These are phyloP conservation scores for Ceratobasidium sp. DNA, from an alignment of 1,284 basidiomycete species.

Conservation along the genomic window DNA sequence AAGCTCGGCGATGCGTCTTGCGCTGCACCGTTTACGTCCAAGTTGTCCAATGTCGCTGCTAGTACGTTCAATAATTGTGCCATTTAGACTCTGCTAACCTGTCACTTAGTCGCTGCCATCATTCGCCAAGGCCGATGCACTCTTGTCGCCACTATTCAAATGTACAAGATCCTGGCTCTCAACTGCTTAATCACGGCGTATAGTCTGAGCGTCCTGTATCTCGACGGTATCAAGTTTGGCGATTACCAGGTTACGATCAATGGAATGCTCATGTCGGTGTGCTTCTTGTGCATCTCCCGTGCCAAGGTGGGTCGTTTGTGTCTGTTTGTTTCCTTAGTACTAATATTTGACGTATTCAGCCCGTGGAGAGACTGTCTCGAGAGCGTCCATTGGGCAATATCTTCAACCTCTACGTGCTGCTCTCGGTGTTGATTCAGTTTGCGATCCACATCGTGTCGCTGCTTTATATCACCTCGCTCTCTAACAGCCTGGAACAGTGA, in stretches of 20 bases:
- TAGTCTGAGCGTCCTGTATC: conserved; percentile 93
- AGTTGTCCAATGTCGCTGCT: conserved; percentile 91
- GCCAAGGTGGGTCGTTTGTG: conserved; percentile 77
- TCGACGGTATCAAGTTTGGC: conserved; percentile 98
- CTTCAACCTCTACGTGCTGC: conserved; percentile 93
- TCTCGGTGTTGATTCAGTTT: conserved; percentile 92
- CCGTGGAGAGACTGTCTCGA: conserved; percentile 82
- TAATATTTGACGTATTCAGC: conserved; percentile 38
- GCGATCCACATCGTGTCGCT: conserved; percentile 89
- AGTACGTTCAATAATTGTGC: conserved; percentile 65
- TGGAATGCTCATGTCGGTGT: conserved; percentile 96
- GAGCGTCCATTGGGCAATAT: conserved; percentile 94
- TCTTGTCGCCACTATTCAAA: conserved; percentile 95
- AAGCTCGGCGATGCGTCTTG: conserved; percentile 97
- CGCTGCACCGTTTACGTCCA: conserved; percentile 96
- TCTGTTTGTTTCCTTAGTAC: not conserved
- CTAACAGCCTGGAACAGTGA: conserved; percentile 82
- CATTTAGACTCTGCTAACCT: not conserved
- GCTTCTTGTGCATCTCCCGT: conserved; percentile 95
- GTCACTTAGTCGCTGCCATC: conserved; percentile 85
- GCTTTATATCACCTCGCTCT: conserved; percentile 90
- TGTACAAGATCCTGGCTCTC: conserved; percentile 98
- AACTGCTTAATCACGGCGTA: conserved; percentile 98
- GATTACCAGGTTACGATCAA: conserved; percentile 95
- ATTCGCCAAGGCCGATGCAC: conserved; percentile 97